Conservation (phyloP, 371 early-diverging fungal genomes). For the Lichtheimia ramosa region DNA sequence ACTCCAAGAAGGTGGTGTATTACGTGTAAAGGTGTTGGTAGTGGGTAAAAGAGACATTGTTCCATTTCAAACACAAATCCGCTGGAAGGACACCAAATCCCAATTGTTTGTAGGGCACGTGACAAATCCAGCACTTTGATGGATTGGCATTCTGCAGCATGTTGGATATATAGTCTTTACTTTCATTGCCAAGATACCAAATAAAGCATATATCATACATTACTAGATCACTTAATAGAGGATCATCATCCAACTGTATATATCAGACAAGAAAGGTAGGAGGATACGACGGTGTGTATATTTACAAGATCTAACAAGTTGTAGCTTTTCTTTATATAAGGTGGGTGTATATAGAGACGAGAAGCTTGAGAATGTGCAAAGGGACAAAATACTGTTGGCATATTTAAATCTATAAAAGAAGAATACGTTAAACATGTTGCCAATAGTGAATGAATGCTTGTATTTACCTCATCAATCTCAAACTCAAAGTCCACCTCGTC, state of each 20-base stretch:
- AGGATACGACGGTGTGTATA: neutral
- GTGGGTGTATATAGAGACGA: neutral
- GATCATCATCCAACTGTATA: too few species aligned
- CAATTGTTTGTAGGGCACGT: too few species aligned
- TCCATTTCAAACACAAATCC: too few species aligned
- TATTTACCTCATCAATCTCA: constrained; percentile 82
- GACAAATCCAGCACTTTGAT: too few species aligned
- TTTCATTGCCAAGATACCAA: too few species aligned
- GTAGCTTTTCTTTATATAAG: neutral
- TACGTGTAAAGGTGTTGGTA: constrained; percentile 11
- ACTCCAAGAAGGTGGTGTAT: constrained; percentile 12
- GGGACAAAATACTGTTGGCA: neutral
- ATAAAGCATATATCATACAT: too few species aligned
- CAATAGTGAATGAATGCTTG: neutral
- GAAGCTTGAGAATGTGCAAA: neutral
- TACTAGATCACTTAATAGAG: too few species aligned
- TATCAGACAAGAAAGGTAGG: too few species aligned
- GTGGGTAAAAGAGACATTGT: constrained; percentile 18
- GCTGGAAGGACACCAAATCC: too few species aligned
- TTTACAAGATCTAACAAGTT: neutral
- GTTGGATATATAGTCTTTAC: too few species aligned
- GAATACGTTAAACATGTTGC: neutral
- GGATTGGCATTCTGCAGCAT: too few species aligned
- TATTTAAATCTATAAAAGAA: neutral
- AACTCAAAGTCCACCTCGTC: constrained; percentile 90